Evolutionary conservation across 495 filamentous ascomycete genomes (phyloP).

Genomic region (Talaromyces adpressus): DNA sequence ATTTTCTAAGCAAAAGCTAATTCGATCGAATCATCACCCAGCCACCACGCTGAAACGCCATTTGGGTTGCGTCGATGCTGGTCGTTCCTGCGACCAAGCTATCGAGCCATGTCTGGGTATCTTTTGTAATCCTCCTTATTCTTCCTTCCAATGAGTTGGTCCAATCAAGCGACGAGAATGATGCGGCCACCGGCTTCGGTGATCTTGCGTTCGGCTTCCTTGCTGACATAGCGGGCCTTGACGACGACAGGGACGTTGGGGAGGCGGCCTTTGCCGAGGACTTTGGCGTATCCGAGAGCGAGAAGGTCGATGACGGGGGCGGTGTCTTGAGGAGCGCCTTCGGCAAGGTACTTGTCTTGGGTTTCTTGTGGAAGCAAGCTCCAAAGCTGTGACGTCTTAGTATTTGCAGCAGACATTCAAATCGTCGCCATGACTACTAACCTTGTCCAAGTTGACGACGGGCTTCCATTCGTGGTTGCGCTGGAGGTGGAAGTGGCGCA

Average conservation of each 20-base stretch:
- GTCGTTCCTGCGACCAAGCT: constrained; percentile 6
- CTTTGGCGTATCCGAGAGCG: constrained; percentile 85
- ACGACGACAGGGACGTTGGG: constrained; percentile 81
- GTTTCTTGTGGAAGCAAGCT: constrained; percentile 74
- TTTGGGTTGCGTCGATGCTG: background rate
- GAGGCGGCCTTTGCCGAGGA: constrained; percentile 87
- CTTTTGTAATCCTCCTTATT: background rate
- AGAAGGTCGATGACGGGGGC: constrained; percentile 91
- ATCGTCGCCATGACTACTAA: constrained; percentile 31
- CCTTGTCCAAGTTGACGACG: constrained; percentile 86
- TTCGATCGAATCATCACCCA: constrained; percentile 10
- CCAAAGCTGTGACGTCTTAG: constrained; percentile 30
- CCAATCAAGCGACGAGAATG: constrained; percentile 75
- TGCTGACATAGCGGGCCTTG: constrained; percentile 80
- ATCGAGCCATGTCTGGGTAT: constrained; percentile 1
- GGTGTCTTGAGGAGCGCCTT: constrained; percentile 62
- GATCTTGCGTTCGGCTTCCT: constrained; percentile 90
- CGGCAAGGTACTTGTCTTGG: constrained; percentile 71
- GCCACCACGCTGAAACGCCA: constrained; percentile 11
- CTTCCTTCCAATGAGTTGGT: background rate
- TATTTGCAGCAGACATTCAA: background rate
- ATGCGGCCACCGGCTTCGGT: constrained; percentile 82
- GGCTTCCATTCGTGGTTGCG: constrained; percentile 90
- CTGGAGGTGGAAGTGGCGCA: constrained; percentile 90
- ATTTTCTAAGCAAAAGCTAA: constrained; percentile 11